phyloP scores from a whole-genome alignment of 352 stramenopile genomes.

The Phytophthora litchii region DNA sequence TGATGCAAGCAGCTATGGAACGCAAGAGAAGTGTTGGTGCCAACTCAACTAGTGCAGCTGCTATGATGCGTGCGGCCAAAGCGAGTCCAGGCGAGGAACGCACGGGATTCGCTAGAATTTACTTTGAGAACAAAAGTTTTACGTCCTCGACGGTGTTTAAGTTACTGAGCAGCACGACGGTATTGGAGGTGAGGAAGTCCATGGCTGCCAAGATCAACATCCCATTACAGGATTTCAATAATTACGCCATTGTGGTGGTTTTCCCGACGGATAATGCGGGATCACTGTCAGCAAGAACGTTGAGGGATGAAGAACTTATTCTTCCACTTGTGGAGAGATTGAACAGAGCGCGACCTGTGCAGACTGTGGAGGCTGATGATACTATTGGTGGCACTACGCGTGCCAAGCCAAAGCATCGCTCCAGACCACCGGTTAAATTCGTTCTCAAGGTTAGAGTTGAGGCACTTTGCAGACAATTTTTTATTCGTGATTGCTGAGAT shows the following conservation, averaged over 20 bases:
- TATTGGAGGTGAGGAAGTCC: conserved; percentile 77
- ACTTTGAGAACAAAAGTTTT: conserved; percentile 84
- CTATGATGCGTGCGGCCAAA: conserved; percentile 37
- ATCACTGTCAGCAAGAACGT: conserved; percentile 67
- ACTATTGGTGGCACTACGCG: conserved; percentile 44
- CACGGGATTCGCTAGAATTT: conserved; percentile 81
- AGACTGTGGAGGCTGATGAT: conserved; percentile 55
- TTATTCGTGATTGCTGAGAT: conserved; percentile 7
- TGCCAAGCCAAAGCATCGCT: conserved; percentile 64
- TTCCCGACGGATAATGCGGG: conserved; percentile 67
- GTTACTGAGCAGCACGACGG: conserved; percentile 63
- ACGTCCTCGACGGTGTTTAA: conserved; percentile 87
- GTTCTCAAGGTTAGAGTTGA: conserved; percentile 68
- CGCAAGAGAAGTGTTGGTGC: conserved; percentile 28
- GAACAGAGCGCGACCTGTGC: conserved; percentile 50
- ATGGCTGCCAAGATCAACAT: conserved; percentile 89
- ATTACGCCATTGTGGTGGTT: conserved; percentile 84
- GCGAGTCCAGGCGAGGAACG: conserved; percentile 42
- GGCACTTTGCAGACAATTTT: background rate
- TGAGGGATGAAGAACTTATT: conserved; percentile 83
- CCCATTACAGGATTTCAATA: conserved; percentile 56
- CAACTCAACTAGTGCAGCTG: conserved; percentile 12
- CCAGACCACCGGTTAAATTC: conserved; percentile 76
- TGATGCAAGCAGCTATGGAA: conserved; percentile 32
- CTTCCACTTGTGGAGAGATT: conserved; percentile 72